Evolutionary conservation across 2,329 filamentous ascomycete species (phyloP), one percentile per base, ranked within the genome.

Genomic region (Incumbomyces lentus): DNA sequence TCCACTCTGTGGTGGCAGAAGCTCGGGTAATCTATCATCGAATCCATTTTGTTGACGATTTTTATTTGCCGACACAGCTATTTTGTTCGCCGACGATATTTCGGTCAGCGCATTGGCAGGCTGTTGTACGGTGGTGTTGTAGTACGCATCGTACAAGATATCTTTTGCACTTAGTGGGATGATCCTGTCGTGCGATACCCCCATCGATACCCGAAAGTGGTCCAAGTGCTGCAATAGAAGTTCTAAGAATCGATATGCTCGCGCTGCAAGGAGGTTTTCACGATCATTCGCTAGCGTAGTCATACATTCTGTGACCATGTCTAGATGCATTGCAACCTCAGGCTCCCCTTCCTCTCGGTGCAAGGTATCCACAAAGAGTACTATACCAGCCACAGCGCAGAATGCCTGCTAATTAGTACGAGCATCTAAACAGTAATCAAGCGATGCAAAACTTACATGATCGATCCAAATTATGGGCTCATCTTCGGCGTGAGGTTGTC

Each of bases 391-490:
- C 8, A 62, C 62, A 1, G 67, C 60, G 3, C 59, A 59, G 42
- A 68, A 68, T 1, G 63, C 63, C 45, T 68, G 60, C 11, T 5
- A 8, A 35, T 44, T 10, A 44, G 41, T 29, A n/a, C n/a, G n/a
- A n/a, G n/a, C n/a, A 36, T 18, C 14, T 5, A n/a, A 16, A 18
- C 12, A 6, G 2, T 11, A 34, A 13, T n/a, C 7, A 16, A 17
- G 7, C 12, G 14, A 17, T 35, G 11, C 13, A 13, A 8, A 34
- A 19, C 26, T 44, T 35, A 44, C 41, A 13, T 33, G 52, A 34
- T 66, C 59, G 26, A 68, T 63, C 67, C 67, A 70, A 46, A 67
- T 60, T 8, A 67, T 62, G 1, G 68, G 67, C 22, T 65, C 65
- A 29, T 49, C 29, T 2, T 62, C 52, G 2, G 62, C 58, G 7